Conservation (phyloP, 2,329 filamentous ascomycete species). For the Fusarium globosum region DNA sequence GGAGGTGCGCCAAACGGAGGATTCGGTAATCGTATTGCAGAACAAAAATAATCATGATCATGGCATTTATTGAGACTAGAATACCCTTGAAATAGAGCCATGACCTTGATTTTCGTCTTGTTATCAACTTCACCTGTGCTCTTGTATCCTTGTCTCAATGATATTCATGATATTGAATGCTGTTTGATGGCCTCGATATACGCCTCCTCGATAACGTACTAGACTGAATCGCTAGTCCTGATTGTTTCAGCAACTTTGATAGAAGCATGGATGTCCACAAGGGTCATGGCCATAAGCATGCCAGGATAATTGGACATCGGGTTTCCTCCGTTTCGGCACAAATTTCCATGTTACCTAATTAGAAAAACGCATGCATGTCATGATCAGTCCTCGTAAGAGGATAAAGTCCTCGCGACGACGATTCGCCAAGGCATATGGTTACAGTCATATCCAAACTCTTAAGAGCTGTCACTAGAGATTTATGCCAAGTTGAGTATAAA, state of each 20-base stretch:
- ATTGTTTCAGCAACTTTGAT: slow-evolving; percentile 28
- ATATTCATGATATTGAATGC: neutral
- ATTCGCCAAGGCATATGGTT: neutral
- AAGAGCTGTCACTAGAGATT: neutral
- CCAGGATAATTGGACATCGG: slow-evolving; percentile 23
- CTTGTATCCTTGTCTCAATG: neutral
- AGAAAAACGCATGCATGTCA: neutral
- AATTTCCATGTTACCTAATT: slow-evolving; percentile 24
- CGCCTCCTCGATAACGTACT: slow-evolving; percentile 36
- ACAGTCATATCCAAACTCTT: neutral
- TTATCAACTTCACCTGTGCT: neutral
- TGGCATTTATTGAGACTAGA: neutral
- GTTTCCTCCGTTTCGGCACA: slow-evolving; percentile 10
- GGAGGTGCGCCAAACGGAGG: slow-evolving; percentile 2
- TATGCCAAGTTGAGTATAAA: neutral
- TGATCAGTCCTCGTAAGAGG: neutral
- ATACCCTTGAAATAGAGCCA: neutral
- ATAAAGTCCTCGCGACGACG: neutral
- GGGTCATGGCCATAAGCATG: slow-evolving; percentile 24
- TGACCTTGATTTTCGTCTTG: neutral
- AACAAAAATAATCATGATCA: neutral
- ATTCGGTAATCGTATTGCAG: slow-evolving; percentile 2
- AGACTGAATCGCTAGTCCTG: slow-evolving; percentile 26
- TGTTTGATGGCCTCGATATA: slow-evolving; percentile 21
- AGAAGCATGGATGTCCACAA: slow-evolving; percentile 32